These are phyloP conservation scores for Nakaseomyces uthaithaninus DNA, from an alignment of 1,139 yeast species.

Conservation along the genomic window DNA sequence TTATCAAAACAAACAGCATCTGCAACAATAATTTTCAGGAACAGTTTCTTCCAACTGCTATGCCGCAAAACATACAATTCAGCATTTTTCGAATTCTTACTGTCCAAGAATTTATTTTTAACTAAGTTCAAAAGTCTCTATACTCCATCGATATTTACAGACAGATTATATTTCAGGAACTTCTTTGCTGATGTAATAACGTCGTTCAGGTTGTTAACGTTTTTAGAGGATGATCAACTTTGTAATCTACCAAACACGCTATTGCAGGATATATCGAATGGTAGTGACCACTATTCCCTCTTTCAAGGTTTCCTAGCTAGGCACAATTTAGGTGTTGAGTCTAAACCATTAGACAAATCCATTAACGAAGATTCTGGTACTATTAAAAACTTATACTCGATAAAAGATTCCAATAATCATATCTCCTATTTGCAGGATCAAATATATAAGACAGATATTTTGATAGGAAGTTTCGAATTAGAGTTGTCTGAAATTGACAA, in stretches of 20 bases:
- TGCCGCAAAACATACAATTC: background rate
- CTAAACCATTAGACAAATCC: too few relatives aligned
- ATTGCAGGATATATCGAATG: background rate
- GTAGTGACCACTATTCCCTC: background rate
- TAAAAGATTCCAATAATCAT: background rate
- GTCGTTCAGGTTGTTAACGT: background rate
- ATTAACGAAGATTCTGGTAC: too few relatives aligned
- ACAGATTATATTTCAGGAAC: background rate
- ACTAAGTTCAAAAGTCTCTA: background rate
- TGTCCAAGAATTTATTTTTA: background rate
- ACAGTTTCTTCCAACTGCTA: background rate
- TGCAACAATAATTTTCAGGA: background rate
- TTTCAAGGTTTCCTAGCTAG: background rate
- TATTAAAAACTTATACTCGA: background rate
- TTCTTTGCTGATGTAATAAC: slow-evolving; percentile 1
- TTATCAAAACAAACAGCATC: background rate
- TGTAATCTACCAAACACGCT: background rate
- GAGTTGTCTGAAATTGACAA: background rate
- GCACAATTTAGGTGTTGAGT: too few relatives aligned
- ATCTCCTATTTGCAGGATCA: background rate
- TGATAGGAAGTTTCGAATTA: background rate
- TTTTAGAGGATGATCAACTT: background rate
- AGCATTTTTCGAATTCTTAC: background rate
- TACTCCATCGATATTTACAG: background rate
- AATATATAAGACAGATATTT: background rate